Base-by-base conservation (phyloP, 768 basidiomycete genomes). In the Lactifluus hygrophoroides region DNA sequence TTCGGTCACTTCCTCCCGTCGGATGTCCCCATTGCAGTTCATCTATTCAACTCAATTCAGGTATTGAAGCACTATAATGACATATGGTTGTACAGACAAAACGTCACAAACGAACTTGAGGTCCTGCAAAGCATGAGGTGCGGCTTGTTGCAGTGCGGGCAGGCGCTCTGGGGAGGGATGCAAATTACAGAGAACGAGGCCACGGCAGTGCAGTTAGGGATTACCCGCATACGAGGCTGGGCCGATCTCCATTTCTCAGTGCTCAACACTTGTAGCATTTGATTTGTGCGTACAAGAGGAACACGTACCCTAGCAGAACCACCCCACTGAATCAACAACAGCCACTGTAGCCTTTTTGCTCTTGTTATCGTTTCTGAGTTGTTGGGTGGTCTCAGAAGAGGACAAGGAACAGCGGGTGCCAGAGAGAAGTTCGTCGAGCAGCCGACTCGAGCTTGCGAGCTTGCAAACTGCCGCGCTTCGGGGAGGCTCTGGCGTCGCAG, bases 261-360 rank as follows among this genome's bases (percentile, higher is more conserved):
- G n/a, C n/a, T n/a, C n/a, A n/a, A n/a, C n/a, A n/a, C n/a, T n/a
- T n/a, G n/a, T n/a, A n/a, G n/a, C n/a, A n/a, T n/a, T n/a, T n/a
- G n/a, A n/a, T n/a, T n/a, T n/a, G n/a, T n/a, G n/a, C n/a, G n/a
- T n/a, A n/a, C n/a, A n/a, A n/a, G n/a, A n/a, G n/a, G n/a, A n/a
- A n/a, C n/a, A 35, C 56, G 45, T 44, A 64, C 63, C 63, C 23
- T 64, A 53, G 54, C 63, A 63, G 46, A 63, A 64, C 30, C 61
- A 64, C 2, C 43, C 51, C 3, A 34, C 61, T 13, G 4, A 23
- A 38, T 53, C 35, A 16, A 5, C 11, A 35, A 8, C 48, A 4
- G 56, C 7, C n/a, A n/a, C n/a, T n/a, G n/a, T n/a, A 1, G 14
- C 16, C 25, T 7, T 47, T 38, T 11, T 21, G 7, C n/a, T n/a